Evolutionary conservation across 108 stramenopile species (phyloP).

Genomic region (Ochromonas danica): DNA sequence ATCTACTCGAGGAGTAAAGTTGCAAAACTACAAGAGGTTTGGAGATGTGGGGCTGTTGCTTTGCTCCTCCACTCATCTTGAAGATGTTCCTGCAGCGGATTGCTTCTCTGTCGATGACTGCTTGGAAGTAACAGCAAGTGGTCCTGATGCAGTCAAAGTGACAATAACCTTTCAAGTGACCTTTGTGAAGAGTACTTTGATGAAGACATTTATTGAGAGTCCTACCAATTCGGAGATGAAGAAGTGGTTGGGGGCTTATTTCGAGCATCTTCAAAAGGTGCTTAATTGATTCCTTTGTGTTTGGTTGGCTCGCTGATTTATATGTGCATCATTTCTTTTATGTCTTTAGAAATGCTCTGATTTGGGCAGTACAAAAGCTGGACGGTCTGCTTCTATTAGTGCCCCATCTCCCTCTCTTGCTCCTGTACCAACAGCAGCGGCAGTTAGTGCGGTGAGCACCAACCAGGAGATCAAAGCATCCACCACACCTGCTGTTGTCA

Average conservation of each 20-base stretch:
- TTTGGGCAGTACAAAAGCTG: no score
- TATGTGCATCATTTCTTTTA: no score
- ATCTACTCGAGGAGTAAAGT: neutral
- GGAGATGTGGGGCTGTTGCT: neutral
- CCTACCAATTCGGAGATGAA: neutral
- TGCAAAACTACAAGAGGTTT: neutral
- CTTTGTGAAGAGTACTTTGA: slow-evolving; percentile 30
- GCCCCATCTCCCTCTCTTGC: no score
- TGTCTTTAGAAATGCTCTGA: no score
- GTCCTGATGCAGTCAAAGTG: neutral
- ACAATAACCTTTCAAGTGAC: neutral
- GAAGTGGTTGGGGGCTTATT: slow-evolving; percentile 1
- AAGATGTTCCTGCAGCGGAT: slow-evolving; percentile 28
- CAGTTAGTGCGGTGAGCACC: no score
- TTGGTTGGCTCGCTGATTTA: no score
- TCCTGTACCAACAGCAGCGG: no score
- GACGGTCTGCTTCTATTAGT: no score
- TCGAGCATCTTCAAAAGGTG: neutral
- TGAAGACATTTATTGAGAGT: slow-evolving; percentile 3
- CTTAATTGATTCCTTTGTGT: no score
- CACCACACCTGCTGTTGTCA: no score
- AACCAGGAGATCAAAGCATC: no score
- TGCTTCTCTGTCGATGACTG: slow-evolving; percentile 5
- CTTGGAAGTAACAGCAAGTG: neutral
- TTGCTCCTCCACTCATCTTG: neutral